phyloP scores from a whole-genome alignment of 768 basidiomycete genomes.

The Amanita pseudoporphyria region DNA sequence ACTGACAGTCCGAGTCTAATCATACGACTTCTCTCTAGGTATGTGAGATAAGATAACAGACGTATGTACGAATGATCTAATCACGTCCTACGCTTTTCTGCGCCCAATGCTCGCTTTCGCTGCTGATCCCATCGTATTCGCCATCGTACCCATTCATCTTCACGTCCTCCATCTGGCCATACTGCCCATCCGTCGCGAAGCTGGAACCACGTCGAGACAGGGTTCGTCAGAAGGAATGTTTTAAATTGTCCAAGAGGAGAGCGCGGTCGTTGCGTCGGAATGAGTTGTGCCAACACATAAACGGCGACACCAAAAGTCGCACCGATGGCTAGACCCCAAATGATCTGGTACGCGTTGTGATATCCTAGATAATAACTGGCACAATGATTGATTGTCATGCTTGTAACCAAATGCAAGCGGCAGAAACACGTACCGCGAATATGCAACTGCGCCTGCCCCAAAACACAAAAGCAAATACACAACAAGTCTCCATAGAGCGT shows the following conservation, averaged over 20 bases:
- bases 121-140: slow-evolving; percentile 42
- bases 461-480: slow-evolving; percentile 41
- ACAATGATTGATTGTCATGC: neutral
- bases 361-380: slow-evolving; percentile 62
- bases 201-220: slow-evolving; percentile 53
- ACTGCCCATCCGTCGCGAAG: slow-evolving; percentile 77
- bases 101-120: slow-evolving; percentile 10
- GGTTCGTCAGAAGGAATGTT: slow-evolving; percentile 40
- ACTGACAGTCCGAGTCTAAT: neutral
- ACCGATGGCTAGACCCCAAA: slow-evolving; percentile 70
- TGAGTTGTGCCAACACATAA: slow-evolving; percentile 47
- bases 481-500: slow-evolving; percentile 34
- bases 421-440: slow-evolving; percentile 50
- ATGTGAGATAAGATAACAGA: slow-evolving; percentile 2
- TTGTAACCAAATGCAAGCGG: neutral
- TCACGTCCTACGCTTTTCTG: neutral
- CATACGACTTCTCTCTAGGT: too few relatives aligned
- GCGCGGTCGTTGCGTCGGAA: slow-evolving; percentile 44
- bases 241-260: slow-evolving; percentile 46
- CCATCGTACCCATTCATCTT: slow-evolving; percentile 65
- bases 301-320: slow-evolving; percentile 37
- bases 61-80: neutral
- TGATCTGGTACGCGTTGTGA: slow-evolving; percentile 61
- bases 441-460: slow-evolving; percentile 64
- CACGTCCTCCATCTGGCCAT: slow-evolving; percentile 72